phyloP scores from a whole-genome alignment of 2,329 filamentous ascomycete genomes.

The Fusarium zealandicum region DNA sequence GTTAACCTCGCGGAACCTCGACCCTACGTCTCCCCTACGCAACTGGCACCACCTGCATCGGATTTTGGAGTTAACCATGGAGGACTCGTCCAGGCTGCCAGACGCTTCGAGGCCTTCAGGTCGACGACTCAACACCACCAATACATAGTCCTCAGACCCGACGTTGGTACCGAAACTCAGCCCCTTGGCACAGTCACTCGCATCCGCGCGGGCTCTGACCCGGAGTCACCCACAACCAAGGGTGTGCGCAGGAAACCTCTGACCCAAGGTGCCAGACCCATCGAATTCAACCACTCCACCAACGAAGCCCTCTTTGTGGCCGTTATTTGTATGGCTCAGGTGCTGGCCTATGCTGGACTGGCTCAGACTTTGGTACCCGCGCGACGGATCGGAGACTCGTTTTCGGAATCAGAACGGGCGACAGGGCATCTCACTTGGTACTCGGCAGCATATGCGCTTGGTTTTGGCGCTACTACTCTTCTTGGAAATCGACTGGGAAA shows the following conservation, averaged over 20 bases:
- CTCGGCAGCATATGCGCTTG: slow-evolving; percentile 34
- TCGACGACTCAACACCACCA: slow-evolving; percentile 31
- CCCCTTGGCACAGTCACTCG: slow-evolving; percentile 33
- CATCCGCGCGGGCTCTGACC: slow-evolving; percentile 32
- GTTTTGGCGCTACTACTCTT: slow-evolving; percentile 31
- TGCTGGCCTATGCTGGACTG: slow-evolving; percentile 36
- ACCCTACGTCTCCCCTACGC: neutral
- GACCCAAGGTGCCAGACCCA: slow-evolving; percentile 32
- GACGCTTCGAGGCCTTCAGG: slow-evolving; percentile 36
- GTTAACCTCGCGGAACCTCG: slow-evolving; percentile 14
- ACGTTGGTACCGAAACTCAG: slow-evolving; percentile 23
- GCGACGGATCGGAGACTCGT: slow-evolving; percentile 31
- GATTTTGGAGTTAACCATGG: slow-evolving; percentile 31
- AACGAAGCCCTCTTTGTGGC: slow-evolving; percentile 37
- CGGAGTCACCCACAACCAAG: slow-evolving; percentile 15
- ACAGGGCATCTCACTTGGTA: slow-evolving; percentile 37
- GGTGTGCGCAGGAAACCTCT: slow-evolving; percentile 37
- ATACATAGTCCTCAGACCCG: slow-evolving; percentile 33
- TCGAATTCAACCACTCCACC: slow-evolving; percentile 39
- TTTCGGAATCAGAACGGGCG: slow-evolving; percentile 30
- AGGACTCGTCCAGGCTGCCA: slow-evolving; percentile 35
- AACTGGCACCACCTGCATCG: neutral
- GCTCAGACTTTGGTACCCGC: slow-evolving; percentile 37
- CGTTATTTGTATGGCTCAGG: slow-evolving; percentile 38
- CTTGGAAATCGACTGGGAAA: slow-evolving; percentile 36